Evolutionary conservation across 805 yeast genomes (phyloP).

Genomic region (Starmerella asiatica): DNA sequence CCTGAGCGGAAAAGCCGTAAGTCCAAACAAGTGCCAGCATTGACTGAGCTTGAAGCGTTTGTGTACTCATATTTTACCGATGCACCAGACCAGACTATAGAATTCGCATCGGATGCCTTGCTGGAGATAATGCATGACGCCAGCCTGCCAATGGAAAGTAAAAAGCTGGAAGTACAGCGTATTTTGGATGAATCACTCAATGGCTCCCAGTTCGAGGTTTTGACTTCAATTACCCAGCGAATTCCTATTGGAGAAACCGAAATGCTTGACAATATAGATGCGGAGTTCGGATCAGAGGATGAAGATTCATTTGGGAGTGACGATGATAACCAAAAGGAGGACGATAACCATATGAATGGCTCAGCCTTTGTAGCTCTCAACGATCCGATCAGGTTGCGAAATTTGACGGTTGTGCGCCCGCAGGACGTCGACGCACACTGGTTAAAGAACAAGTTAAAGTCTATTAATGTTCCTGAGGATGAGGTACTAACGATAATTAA

Average conservation of each 20-base stretch:
- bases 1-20: slow-evolving; percentile 1
- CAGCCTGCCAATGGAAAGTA: slow-evolving; percentile 31
- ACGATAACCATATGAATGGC: slow-evolving; percentile 1
- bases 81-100: slow-evolving; percentile 57
- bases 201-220: slow-evolving; percentile 13
- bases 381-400: slow-evolving; percentile 9
- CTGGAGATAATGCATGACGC: slow-evolving; percentile 43
- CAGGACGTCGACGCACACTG: slow-evolving; percentile 37
- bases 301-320: slow-evolving; percentile 24
- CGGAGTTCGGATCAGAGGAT: slow-evolving; percentile 25
- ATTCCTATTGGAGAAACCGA: slow-evolving; percentile 3
- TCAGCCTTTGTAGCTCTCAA: slow-evolving; percentile 11
- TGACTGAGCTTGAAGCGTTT: slow-evolving; percentile 39
- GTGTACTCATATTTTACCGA: slow-evolving; percentile 50
- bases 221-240: slow-evolving; percentile 20
- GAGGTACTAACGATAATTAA: slow-evolving; percentile 32
- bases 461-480: neutral
- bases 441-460: slow-evolving; percentile 33
- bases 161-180: slow-evolving; percentile 39
- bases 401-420: slow-evolving; percentile 24
- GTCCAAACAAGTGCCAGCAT: neutral
- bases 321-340: slow-evolving; percentile 16
- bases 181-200: slow-evolving; percentile 33
- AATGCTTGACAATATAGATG: slow-evolving; percentile 23
- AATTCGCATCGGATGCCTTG: slow-evolving; percentile 47